Evolutionary conservation across 2,329 filamentous ascomycete species (phyloP), one percentile per base, ranked within the genome.

Genomic region (Cadophora sp.): DNA sequence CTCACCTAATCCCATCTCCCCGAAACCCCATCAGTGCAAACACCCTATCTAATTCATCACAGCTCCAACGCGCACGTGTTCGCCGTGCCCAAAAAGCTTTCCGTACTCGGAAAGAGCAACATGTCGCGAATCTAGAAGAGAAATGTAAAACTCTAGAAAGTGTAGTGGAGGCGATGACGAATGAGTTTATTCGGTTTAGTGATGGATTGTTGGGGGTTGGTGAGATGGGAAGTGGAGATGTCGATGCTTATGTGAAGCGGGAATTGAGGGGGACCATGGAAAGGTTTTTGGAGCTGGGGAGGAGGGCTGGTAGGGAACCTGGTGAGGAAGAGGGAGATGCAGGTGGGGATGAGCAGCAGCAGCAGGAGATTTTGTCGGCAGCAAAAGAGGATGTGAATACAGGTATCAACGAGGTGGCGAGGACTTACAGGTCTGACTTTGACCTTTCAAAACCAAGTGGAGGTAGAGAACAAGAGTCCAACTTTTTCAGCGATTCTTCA

Each of bases 151-250:
- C 68, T 16, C 64, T 73, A 7, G 69, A 71, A 43, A 56, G 43
- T n/a, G 60, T 73, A 2, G 66, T 73, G 14, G 71, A 71, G 27
- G 62, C 66, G 37, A 73, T 71, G 69, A 69, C 62, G 27, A 69
- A 63, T 53, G 59, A 58, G 11, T 68, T 73, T 34, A 37, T 71
- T 19, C 63, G 53, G 1, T 69, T 71, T 24, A 73, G 69, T 26
- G 68, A 70, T 31, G 31, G 50, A 2, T 48, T 71, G 4, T n/a
- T 69, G 40, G 6, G 40, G 16, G 14, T 16, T 19, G 40, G 40
- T 16, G 40, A 19, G 40, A 19, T 3, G 40, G 62, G 24, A 16
- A 37, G 7, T 31, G 58, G 8, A 37, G 60, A 29, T 46, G 16
- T 59, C 1, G 27, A 62, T 50, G 50, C n/a, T 6, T 56, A 65